Evolutionary conservation across 805 yeast species (phyloP), one percentile per base, ranked within the genome.

Genomic region (Nakazawaea wyomingensis): DNA sequence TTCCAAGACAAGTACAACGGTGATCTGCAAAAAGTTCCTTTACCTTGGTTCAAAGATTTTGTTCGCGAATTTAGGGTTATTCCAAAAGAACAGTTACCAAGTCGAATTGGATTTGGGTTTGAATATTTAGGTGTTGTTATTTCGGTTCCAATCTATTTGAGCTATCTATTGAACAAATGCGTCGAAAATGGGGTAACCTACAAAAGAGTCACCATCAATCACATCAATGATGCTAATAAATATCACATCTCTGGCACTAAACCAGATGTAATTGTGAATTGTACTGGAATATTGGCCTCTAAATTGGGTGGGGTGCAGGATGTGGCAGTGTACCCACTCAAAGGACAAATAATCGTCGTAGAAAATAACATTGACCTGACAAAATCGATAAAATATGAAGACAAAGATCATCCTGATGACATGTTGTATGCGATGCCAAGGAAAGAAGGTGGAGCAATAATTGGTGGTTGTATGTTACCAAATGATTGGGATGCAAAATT

Each of bases 391-490:
- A 57, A 61, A 5, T 48, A 50, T 16, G 78, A 83, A 0, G 55
- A 54, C 6, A 46, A 54, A 1, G 54, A 56, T 2, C 52, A 55
- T 49, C 65, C 66, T 0, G 62, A 62, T 37, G 88, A 82, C 49
- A 53, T 63, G 40, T 59, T 80, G 19, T 82, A 82, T 53, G 63
- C 77, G 21, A 75, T 82, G 68, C 88, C 88, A n/a, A 61, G 88
- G 44, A 76, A 74, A 48, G 88, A 82, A 60, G 87, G 88, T n/a
- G 85, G 85, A 37, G 65, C 76, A 27, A 75, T 82, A 34, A 69
- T 82, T 44, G 89, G 88, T 3, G 89, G 88, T 0, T 59, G 60
- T 42, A 79, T 80, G 52, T 83, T 79, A 50, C 54, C 66, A 5
- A 52, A 60, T 32, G 79, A 74, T 36, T 49, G 49, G 14, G 52